Evolutionary conservation across 306 rosid genomes (phyloP).

Genomic region (Vigna hirtella): DNA sequence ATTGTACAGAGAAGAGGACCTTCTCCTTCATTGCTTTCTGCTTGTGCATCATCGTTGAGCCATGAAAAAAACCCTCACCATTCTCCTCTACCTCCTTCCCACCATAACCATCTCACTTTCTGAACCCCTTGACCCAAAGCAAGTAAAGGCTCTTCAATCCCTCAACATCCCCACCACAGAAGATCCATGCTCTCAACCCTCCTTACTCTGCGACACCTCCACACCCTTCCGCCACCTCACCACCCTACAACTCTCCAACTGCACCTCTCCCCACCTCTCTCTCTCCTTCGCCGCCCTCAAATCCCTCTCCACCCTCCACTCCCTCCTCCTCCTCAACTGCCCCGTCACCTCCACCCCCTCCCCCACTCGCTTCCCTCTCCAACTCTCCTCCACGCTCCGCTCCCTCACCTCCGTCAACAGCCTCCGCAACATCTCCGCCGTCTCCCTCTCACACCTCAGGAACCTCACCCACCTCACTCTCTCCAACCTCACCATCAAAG

Average conservation of each 20-base stretch:
- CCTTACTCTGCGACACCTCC: conserved; percentile 68
- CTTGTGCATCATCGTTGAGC: neutral
- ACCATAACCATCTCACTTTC: neutral
- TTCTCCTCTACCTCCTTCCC: neutral
- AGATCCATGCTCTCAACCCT: conserved; percentile 69
- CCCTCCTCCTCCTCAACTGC: conserved; percentile 75
- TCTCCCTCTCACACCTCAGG: conserved; percentile 66
- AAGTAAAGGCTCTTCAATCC: conserved; percentile 73
- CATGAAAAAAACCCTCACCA: neutral
- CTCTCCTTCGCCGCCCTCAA: conserved; percentile 81
- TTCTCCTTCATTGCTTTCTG: too few species aligned
- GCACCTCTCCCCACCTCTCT: conserved; percentile 57
- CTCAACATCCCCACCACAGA: conserved; percentile 76
- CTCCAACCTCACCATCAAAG: conserved; percentile 55
- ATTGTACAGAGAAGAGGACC: too few species aligned
- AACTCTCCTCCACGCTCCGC: conserved; percentile 66
- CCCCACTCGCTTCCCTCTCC: conserved; percentile 67
- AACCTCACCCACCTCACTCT: conserved; percentile 80
- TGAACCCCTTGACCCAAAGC: conserved; percentile 69
- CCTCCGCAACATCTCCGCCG: conserved; percentile 62
- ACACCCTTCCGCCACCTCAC: conserved; percentile 81
- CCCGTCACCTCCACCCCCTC: conserved; percentile 53
- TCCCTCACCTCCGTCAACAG: conserved; percentile 70
- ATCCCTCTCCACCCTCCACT: conserved; percentile 79
- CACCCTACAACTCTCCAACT: conserved; percentile 70